phyloP scores from a whole-genome alignment of 2,329 filamentous ascomycete species.

The Cordyceps pruinosa region DNA sequence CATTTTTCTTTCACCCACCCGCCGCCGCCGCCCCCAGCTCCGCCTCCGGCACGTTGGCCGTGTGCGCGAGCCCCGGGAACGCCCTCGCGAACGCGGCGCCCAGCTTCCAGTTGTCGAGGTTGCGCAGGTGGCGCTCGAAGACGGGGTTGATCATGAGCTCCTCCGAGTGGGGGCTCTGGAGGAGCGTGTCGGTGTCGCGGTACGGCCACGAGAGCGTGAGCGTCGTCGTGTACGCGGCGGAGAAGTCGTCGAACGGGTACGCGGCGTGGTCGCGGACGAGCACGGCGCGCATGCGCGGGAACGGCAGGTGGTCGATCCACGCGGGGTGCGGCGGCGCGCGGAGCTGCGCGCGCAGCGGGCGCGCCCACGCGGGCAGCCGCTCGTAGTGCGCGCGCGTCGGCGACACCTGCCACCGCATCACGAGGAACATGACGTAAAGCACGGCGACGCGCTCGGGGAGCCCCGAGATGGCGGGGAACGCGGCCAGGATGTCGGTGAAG shows the following conservation, averaged over 20 bases:
- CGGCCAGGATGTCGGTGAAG: slow-evolving; percentile 75
- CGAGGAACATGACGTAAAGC: slow-evolving; percentile 78
- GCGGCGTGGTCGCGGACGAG: slow-evolving; percentile 43
- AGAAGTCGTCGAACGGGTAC: slow-evolving; percentile 72
- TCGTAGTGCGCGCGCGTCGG: slow-evolving; percentile 75
- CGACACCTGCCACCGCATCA: slow-evolving; percentile 79
- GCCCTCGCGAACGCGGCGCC: slow-evolving; percentile 60
- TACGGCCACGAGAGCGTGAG: slow-evolving; percentile 81
- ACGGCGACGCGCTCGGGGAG: slow-evolving; percentile 77
- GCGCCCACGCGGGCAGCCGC: slow-evolving; percentile 65
- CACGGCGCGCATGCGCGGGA: slow-evolving; percentile 66
- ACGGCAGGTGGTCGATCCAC: slow-evolving; percentile 80
- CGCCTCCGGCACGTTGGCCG: slow-evolving; percentile 20
- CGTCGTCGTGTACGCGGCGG: slow-evolving; percentile 72
- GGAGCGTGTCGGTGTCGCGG: slow-evolving; percentile 61
- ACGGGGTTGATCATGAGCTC: slow-evolving; percentile 78
- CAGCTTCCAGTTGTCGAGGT: slow-evolving; percentile 75
- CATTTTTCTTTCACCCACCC: too few species aligned
- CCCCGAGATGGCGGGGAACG: slow-evolving; percentile 73
- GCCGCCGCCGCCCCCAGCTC: not conserved
- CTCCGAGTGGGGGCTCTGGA: slow-evolving; percentile 49
- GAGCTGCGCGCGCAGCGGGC: slow-evolving; percentile 60
- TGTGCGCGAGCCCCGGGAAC: slow-evolving; percentile 45
- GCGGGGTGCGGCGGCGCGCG: slow-evolving; percentile 58
- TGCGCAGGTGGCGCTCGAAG: slow-evolving; percentile 72